Evolutionary conservation across 1,284 basidiomycete genomes (phyloP).

Genomic region (Trichosporon asahii): DNA sequence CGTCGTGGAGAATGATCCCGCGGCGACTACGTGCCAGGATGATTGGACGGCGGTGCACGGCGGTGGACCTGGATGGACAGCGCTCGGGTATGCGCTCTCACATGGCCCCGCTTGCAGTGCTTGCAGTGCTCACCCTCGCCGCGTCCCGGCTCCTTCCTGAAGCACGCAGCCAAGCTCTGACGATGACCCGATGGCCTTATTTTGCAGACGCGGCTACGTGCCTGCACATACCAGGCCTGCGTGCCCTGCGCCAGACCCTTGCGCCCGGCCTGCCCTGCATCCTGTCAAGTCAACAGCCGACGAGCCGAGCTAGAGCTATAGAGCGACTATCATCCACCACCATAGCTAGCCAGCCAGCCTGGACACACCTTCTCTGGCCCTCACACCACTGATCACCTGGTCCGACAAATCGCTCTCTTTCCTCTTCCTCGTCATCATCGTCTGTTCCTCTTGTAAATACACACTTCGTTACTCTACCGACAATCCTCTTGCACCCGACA

Average conservation of each 20-base stretch:
- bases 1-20: not conserved
- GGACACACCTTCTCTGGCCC: not conserved
- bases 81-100: not conserved
- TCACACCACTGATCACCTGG: not conserved
- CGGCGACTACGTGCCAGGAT: not conserved
- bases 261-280: not conserved
- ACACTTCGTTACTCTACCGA: not conserved
- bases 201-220: conserved; percentile 1
- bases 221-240: conserved; percentile 4
- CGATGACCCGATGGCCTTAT: not conserved
- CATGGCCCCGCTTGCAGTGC: not conserved
- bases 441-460: not conserved
- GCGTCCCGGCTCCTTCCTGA: not conserved
- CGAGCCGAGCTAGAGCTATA: not conserved
- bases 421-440: not conserved
- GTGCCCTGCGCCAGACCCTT: not conserved
- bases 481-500: not conserved
- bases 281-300: not conserved
- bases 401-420: not conserved
- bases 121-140: not conserved
- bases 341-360: not conserved
- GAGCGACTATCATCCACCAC: not conserved
- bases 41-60: not conserved
- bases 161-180: not conserved
- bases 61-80: not conserved